These are phyloP conservation scores for Endothia cerciana DNA, from an alignment of 2,329 filamentous ascomycete genomes.

Conservation along the genomic window DNA sequence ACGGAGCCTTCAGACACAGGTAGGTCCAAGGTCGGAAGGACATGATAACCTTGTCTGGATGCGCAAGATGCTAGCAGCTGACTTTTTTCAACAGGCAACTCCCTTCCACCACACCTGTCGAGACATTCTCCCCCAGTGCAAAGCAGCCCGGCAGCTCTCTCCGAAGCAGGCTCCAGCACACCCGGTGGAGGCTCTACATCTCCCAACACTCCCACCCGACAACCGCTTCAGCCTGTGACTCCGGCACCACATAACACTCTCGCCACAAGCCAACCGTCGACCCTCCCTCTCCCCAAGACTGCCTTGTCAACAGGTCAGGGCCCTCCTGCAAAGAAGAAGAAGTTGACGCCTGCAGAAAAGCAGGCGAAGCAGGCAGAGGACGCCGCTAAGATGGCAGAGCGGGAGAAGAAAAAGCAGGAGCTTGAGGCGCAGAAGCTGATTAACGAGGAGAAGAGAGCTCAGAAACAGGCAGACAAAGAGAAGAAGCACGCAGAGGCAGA, in stretches of 20 bases:
- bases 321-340: constrained; percentile 51
- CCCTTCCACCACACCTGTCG: constrained; percentile 31
- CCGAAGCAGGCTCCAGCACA: constrained; percentile 48
- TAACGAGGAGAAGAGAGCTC: constrained; percentile 44
- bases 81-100: constrained; percentile 14
- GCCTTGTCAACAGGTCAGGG: constrained; percentile 34
- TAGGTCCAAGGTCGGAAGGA: not conserved
- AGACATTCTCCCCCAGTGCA: constrained; percentile 35
- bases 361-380: constrained; percentile 40
- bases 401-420: constrained; percentile 37
- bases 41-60: not conserved
- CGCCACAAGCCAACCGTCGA: not conserved
- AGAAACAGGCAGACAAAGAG: constrained; percentile 38
- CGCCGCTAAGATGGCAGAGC: constrained; percentile 42
- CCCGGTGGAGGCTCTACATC: constrained; percentile 43
- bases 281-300: constrained; percentile 21
- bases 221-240: constrained; percentile 32
- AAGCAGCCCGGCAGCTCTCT: constrained; percentile 42
- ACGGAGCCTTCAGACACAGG: constrained; percentile 22
- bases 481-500: constrained; percentile 41
- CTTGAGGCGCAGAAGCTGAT: constrained; percentile 42
- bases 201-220: constrained; percentile 36
- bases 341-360: constrained; percentile 47
- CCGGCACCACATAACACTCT: constrained; percentile 26
- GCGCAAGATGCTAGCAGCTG: not conserved